These are phyloP conservation scores for Penicillium brevicompactum DNA, from an alignment of 2,329 filamentous ascomycete species.

Conservation along the genomic window DNA sequence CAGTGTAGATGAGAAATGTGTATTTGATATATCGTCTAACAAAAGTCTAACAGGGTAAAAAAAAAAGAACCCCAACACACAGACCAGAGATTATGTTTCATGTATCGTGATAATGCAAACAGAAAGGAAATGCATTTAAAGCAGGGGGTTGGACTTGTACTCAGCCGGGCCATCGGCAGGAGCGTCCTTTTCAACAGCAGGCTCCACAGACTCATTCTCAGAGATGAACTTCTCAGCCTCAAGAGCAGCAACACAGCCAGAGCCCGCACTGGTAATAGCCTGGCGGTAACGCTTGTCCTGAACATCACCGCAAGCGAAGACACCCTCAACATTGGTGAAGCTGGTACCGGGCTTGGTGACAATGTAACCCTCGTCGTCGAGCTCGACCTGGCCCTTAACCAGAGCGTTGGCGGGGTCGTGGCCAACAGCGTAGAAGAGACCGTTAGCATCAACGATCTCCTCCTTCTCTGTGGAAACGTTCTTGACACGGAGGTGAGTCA, in stretches of 20 bases:
- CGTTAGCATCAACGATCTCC: slow-evolving; percentile 85
- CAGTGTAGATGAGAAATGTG: slow-evolving; percentile 20
- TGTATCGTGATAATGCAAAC: slow-evolving; percentile 9
- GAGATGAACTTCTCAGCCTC: slow-evolving; percentile 93
- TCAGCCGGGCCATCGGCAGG: slow-evolving; percentile 47
- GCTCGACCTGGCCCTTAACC: slow-evolving; percentile 86
- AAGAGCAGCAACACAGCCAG: slow-evolving; percentile 91
- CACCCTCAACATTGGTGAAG: slow-evolving; percentile 82
- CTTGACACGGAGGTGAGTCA: slow-evolving; percentile 84
- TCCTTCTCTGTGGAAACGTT: slow-evolving; percentile 73
- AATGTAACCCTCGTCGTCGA: slow-evolving; percentile 89
- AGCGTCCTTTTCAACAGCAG: slow-evolving; percentile 47
- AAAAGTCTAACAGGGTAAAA: slow-evolving; percentile 2
- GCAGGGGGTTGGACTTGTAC: slow-evolving; percentile 65
- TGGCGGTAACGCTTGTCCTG: slow-evolving; percentile 98
- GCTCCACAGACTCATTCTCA: slow-evolving; percentile 65
- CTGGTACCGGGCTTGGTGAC: slow-evolving; percentile 86
- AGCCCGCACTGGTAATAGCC: slow-evolving; percentile 96
- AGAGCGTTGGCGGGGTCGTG: slow-evolving; percentile 92
- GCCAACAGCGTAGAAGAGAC: slow-evolving; percentile 95
- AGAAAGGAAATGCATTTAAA: slow-evolving; percentile 46
- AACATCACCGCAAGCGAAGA: slow-evolving; percentile 96
- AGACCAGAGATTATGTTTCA: slow-evolving; percentile 3
- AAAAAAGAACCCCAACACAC: background rate
- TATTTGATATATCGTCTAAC: slow-evolving; percentile 14